Evolutionary conservation across 306 rosid genomes (phyloP).

Genomic region (Cicer chorassanicum): DNA sequence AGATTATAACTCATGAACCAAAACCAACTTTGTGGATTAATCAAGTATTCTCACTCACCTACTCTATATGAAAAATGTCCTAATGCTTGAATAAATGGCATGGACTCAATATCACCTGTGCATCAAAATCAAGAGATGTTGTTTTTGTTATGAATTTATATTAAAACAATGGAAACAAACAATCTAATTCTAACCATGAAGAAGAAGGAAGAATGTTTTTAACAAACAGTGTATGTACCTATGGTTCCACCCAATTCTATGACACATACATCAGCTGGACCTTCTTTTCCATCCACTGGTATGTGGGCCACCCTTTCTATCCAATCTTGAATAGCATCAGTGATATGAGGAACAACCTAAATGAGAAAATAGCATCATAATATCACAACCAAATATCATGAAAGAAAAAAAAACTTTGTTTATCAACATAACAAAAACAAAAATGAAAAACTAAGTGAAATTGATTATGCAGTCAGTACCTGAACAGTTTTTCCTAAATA

Average conservation of each 20-base stretch:
- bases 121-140: conserved; percentile 40
- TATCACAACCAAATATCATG: conserved; percentile 24
- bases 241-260: conserved; percentile 93
- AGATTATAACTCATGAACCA: no score
- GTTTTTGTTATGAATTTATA: conserved; percentile 14
- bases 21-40: conserved; percentile 3
- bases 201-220: conserved; percentile 29
- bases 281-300: conserved; percentile 79
- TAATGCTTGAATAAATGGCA: conserved; percentile 81
- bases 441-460: neutral
- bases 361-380: conserved; percentile 27
- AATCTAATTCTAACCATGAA: conserved; percentile 35
- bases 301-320: conserved; percentile 82
- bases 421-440: conserved; percentile 11
- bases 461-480: conserved; percentile 50
- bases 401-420: conserved; percentile 22
- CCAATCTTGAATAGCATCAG: conserved; percentile 91
- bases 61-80: conserved; percentile 82
- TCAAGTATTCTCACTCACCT: conserved; percentile 61
- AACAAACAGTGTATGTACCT: conserved; percentile 53
- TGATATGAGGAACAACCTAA: conserved; percentile 86
- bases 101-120: conserved; percentile 93
- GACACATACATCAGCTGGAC: conserved; percentile 87
- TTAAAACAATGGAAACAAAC: conserved; percentile 7
- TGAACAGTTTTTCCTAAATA: conserved; percentile 89